Evolutionary conservation across 2,329 filamentous ascomycete genomes (phyloP).

Genomic region (Thermothelomyces thermophilus): DNA sequence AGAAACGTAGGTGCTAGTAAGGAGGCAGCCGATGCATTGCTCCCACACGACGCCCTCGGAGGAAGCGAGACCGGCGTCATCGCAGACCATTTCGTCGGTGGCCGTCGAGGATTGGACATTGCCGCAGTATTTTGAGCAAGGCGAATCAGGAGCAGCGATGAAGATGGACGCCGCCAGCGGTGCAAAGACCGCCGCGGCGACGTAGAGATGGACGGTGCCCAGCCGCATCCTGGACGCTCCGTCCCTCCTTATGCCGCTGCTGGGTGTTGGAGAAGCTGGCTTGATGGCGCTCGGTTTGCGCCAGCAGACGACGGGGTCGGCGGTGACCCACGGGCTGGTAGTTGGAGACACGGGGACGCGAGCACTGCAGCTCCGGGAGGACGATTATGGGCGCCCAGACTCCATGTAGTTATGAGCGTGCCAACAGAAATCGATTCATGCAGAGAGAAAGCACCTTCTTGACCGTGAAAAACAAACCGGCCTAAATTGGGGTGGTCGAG

Average conservation of each 20-base stretch:
- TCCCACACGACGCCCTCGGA: slow-evolving; percentile 44
- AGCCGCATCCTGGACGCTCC: slow-evolving; percentile 16
- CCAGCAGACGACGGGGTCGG: neutral
- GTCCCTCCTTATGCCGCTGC: neutral
- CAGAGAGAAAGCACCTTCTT: neutral
- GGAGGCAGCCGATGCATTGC: slow-evolving; percentile 47
- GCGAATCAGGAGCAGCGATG: slow-evolving; percentile 39
- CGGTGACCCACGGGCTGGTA: neutral
- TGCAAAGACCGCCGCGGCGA: slow-evolving; percentile 15
- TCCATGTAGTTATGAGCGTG: slow-evolving; percentile 20
- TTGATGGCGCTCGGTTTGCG: neutral
- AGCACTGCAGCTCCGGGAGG: slow-evolving; percentile 19
- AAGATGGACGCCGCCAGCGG: slow-evolving; percentile 32
- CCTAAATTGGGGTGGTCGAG: no score
- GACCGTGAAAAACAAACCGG: neutral
- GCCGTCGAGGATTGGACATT: slow-evolving; percentile 45
- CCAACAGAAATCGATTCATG: slow-evolving; percentile 6
- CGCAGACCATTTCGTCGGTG: slow-evolving; percentile 43
- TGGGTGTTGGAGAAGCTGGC: neutral
- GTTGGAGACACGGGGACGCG: slow-evolving; percentile 13
- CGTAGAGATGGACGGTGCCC: slow-evolving; percentile 8
- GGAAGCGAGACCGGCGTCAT: slow-evolving; percentile 33
- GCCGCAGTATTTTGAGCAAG: slow-evolving; percentile 46
- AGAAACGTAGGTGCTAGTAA: slow-evolving; percentile 41
- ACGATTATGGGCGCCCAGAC: slow-evolving; percentile 5